These are phyloP conservation scores for Aspergillus haitiensis DNA, from an alignment of 495 filamentous ascomycete species.

Conservation along the genomic window DNA sequence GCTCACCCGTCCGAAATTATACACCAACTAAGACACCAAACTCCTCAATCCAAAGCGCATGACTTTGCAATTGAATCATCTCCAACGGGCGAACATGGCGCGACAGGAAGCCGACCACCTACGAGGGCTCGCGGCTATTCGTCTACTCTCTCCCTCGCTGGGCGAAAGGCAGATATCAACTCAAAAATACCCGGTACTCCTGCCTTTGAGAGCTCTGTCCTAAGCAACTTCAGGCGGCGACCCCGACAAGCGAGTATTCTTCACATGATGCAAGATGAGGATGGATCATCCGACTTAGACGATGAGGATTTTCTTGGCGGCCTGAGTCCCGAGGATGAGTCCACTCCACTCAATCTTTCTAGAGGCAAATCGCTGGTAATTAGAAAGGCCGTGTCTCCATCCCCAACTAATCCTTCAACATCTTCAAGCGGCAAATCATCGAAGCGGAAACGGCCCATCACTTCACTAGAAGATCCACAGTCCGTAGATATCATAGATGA, in stretches of 20 bases:
- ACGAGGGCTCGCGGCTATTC: constrained; percentile 51
- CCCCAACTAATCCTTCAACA: constrained; percentile 23
- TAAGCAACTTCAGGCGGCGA: constrained; percentile 62
- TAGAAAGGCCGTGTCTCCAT: constrained; percentile 24
- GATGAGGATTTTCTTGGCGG: constrained; percentile 58
- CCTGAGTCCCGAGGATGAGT: constrained; percentile 64
- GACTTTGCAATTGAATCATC: constrained; percentile 47
- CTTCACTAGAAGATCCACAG: constrained; percentile 27
- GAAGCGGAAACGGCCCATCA: constrained; percentile 37
- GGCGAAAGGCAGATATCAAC: constrained; percentile 42
- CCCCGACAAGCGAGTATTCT: constrained; percentile 69
- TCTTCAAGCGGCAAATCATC: constrained; percentile 35
- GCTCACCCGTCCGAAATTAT: constrained; percentile 25
- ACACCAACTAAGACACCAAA: constrained; percentile 34
- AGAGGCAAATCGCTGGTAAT: constrained; percentile 35
- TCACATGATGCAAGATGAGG: constrained; percentile 58
- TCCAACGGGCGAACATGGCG: constrained; percentile 35
- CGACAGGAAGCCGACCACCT: constrained; percentile 43
- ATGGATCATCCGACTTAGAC: constrained; percentile 48
- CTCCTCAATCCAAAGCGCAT: constrained; percentile 35
- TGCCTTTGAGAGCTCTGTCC: constrained; percentile 55
- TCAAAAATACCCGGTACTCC: constrained; percentile 51
- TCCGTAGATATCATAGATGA: constrained; percentile 25
- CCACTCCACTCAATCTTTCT: constrained; percentile 58
- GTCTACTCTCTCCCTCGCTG: constrained; percentile 44